A percentile compares a stretch with the other conserved stretches of the same genome.
Evolutionary conservation across 1,284 basidiomycete genomes (phyloP).

Genomic region (Psilocybe mexicana): DNA sequence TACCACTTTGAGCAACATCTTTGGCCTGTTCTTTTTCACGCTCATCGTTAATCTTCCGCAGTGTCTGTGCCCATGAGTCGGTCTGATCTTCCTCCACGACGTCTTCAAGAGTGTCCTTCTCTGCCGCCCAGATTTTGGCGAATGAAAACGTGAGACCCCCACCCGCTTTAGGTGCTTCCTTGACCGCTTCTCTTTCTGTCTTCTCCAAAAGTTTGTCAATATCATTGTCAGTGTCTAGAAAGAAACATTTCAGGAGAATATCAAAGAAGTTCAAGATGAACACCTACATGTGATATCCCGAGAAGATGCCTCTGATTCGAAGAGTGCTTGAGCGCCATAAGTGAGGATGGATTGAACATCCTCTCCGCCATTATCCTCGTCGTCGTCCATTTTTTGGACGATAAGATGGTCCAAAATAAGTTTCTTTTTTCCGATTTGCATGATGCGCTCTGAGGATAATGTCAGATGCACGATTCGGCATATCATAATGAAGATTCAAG

Average conservation of each 20-base stretch:
- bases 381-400: conserved; percentile 90
- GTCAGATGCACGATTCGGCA: conserved; percentile 7
- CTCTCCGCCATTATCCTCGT: conserved; percentile 65
- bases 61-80: conserved; percentile 78
- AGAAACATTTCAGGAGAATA: neutral
- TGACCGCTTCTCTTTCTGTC: conserved; percentile 73
- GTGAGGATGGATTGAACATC: conserved; percentile 82
- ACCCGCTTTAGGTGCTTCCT: conserved; percentile 45
- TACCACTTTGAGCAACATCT: conserved; percentile 57
- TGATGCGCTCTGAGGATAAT: conserved; percentile 72
- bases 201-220: conserved; percentile 83
- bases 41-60: conserved; percentile 64
- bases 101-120: conserved; percentile 69
- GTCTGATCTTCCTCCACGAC: conserved; percentile 60
- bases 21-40: conserved; percentile 44
- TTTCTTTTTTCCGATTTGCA: conserved; percentile 89
- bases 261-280: neutral
- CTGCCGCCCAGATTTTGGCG: conserved; percentile 86
- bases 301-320: conserved; percentile 58
- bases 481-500: conserved; percentile 23
- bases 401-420: conserved; percentile 90
- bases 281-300: conserved; percentile 72
- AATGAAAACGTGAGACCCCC: conserved; percentile 69
- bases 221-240: conserved; percentile 72
- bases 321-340: conserved; percentile 80